Evolutionary conservation across 306 rosid species (phyloP).

Genomic region (Glycine tomentella): DNA sequence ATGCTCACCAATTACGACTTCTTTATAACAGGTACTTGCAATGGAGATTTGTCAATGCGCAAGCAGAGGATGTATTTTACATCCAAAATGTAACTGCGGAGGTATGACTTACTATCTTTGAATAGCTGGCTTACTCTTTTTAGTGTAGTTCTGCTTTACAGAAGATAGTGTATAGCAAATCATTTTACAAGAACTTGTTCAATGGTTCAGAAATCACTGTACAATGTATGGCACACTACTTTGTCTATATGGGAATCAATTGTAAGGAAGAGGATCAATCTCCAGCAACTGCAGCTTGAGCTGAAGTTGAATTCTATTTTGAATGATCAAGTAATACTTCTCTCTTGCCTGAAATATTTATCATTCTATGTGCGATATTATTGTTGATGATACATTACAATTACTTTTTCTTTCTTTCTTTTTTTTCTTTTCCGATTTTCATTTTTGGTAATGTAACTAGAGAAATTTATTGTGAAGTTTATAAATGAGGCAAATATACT

Average conservation of each 20-base stretch:
- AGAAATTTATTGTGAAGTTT: slow-evolving; percentile 26
- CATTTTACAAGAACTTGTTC: slow-evolving; percentile 41
- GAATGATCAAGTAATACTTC: slow-evolving; percentile 89
- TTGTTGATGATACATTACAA: too few relatives aligned
- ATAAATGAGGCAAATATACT: slow-evolving; percentile 23
- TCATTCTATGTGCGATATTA: too few relatives aligned
- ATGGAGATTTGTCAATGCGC: slow-evolving; percentile 90
- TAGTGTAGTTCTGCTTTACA: slow-evolving; percentile 27
- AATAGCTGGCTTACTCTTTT: slow-evolving; percentile 30
- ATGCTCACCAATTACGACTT: slow-evolving; percentile 91
- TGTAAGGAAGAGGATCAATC: slow-evolving; percentile 74
- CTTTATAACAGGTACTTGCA: slow-evolving; percentile 85
- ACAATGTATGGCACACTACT: slow-evolving; percentile 73
- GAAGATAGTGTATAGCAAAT: slow-evolving; percentile 20
- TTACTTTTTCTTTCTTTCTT: too few relatives aligned
- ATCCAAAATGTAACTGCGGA: slow-evolving; percentile 74
- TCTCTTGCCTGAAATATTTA: too few relatives aligned
- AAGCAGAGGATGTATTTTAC: slow-evolving; percentile 76
- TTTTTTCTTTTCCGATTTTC: not conserved
- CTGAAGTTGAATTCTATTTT: slow-evolving; percentile 77
- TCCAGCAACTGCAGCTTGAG: slow-evolving; percentile 89
- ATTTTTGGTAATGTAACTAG: too few relatives aligned
- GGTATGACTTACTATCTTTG: slow-evolving; percentile 60
- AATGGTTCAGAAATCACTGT: slow-evolving; percentile 75
- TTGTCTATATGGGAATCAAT: slow-evolving; percentile 81